Evolutionary conservation across 768 basidiomycete genomes (phyloP).

Genomic region (Amanita rubescens): DNA sequence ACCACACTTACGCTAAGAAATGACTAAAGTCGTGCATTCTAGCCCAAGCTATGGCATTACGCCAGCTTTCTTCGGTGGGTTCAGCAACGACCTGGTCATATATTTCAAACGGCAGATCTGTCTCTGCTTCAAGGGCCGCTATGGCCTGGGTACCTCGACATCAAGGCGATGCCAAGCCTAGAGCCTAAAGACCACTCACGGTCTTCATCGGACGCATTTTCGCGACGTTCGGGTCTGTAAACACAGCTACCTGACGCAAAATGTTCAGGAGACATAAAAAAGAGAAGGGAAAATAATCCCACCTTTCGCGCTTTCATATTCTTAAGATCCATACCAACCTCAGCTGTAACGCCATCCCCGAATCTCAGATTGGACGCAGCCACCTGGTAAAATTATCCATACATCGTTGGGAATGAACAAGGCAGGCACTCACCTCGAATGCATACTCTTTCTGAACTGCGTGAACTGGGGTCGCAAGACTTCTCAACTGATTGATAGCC

Average conservation of each 20-base stretch:
- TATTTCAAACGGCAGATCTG: conserved; percentile 71
- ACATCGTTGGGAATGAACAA: not conserved
- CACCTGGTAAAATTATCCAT: conserved; percentile 37
- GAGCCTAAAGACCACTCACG: conserved; percentile 28
- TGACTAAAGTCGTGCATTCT: conserved; percentile 86
- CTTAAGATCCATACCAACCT: conserved; percentile 91
- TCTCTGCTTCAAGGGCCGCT: conserved; percentile 71
- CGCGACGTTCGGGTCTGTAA: conserved; percentile 84
- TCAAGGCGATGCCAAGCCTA: not conserved
- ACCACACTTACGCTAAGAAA: conserved; percentile 79
- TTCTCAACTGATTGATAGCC: conserved; percentile 56
- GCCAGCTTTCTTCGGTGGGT: conserved; percentile 88
- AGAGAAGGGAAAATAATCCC: not conserved
- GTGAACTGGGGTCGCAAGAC: conserved; percentile 72
- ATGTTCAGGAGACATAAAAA: conserved; percentile 4
- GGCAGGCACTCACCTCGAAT: conserved; percentile 54
- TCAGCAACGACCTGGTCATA: conserved; percentile 81
- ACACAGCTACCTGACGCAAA: conserved; percentile 73
- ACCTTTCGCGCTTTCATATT: conserved; percentile 90
- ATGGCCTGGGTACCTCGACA: conserved; percentile 43
- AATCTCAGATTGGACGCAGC: conserved; percentile 86
- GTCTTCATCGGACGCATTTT: conserved; percentile 77
- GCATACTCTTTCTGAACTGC: conserved; percentile 80
- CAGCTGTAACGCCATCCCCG: conserved; percentile 82
- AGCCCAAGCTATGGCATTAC: conserved; percentile 84